Base-by-base conservation (phyloP, 176 grass and related monocot genomes). In the Bolboschoenus planiculmis region DNA sequence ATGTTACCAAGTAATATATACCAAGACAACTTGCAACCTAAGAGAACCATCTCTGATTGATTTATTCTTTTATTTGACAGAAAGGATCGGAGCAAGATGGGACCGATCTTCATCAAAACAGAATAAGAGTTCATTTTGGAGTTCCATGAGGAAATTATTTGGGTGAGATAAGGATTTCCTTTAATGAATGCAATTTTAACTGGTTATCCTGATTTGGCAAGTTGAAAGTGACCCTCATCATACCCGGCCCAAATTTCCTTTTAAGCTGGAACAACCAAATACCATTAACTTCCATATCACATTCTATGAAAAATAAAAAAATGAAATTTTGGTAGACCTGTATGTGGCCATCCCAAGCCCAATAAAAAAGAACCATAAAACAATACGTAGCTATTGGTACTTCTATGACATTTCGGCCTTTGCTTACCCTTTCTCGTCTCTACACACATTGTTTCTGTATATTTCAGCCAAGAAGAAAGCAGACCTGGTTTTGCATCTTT, bases 111-210 rank as follows among this genome's bases (percentile, higher is more conserved):
- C 53, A 4, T 76, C 13, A 3, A 39, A 47, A 83, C 65, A 44
- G 83, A 89, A 78, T 48, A 86, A 88, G 84, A 27, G 35, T 40
- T 90, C 91, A 33, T 74, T 89, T 14, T 92, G 78, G 92, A 78
- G 80, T 48, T 89, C 57, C 13, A 40, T 97, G 62, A 88, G 81
- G 83, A 92, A 92, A 87, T 82, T 92, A 33, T 97, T 97, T 87
- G 68, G 95, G 95, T 92, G 81, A 42, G 70, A 62, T 70, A 30
- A 57, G n/a, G 30, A 54, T 85, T 35, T 80, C 10, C 7, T 39
- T 46, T 59, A 33, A 21, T 37, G 63, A 35, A 24, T 56, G 29
- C 10, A 24, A 51, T 53, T 23, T 85, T 21, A 78, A 47, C 33
- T 63, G 44, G 27, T 30, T 61, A 36, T 66, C 3, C 62, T 66